Evolutionary conservation across 139 green algal species (phyloP).

Genomic region (Mesostigma viride): DNA sequence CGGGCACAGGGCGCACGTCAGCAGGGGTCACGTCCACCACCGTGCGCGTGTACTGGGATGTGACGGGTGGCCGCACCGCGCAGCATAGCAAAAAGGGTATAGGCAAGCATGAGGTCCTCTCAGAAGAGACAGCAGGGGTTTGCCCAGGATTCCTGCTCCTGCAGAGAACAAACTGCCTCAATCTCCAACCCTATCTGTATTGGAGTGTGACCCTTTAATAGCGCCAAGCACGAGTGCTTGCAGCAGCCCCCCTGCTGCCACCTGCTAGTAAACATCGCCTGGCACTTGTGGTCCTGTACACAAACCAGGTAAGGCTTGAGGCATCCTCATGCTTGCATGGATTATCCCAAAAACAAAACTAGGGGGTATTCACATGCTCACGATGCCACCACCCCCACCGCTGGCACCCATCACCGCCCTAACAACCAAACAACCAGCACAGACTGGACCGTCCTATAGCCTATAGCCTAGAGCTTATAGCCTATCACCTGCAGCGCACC

Average conservation of each 20-base stretch:
- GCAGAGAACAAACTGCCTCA: not conserved
- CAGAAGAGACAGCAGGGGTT: constrained; percentile 5
- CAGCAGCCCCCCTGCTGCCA: too few species aligned
- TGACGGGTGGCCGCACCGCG: too few species aligned
- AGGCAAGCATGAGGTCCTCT: not conserved
- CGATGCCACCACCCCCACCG: not conserved
- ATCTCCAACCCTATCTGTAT: not conserved
- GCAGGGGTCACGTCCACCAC: not conserved
- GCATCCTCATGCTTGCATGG: constrained; percentile 3
- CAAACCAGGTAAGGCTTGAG: not conserved
- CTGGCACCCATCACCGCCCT: not conserved
- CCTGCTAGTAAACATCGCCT: too few species aligned
- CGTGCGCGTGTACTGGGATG: constrained; percentile 58
- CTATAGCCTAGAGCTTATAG: too few species aligned
- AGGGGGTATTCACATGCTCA: not conserved
- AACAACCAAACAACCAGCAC: constrained; percentile 2
- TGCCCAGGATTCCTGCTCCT: not conserved
- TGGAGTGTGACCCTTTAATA: too few species aligned
- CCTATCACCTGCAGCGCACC: too few species aligned
- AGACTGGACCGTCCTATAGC: too few species aligned
- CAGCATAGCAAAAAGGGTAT: too few species aligned
- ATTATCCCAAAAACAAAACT: not conserved
- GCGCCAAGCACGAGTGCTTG: too few species aligned
- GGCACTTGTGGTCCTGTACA: not conserved
- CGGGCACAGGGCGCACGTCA: constrained; percentile 53